Conservation (phyloP, 345 rosid genomes). For the Gossypium ekmanianum region DNA sequence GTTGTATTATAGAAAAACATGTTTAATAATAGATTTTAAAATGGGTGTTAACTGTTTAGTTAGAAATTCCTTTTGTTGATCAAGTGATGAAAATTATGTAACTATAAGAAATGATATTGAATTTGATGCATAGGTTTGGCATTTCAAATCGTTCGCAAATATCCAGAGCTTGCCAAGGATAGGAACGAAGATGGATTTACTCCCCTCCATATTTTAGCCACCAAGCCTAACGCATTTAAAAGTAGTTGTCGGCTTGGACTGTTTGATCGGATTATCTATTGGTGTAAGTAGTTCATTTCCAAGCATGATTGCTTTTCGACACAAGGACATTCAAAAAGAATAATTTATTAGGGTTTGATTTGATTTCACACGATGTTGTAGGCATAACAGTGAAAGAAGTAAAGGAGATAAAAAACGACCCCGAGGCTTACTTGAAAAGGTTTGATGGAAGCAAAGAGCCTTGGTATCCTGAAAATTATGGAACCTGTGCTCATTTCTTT, state of each 20-base stretch:
- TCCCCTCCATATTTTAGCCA: constrained; percentile 46
- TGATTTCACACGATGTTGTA: constrained; percentile 1
- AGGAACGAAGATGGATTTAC: constrained; percentile 26
- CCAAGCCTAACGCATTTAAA: constrained; percentile 33
- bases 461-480: constrained; percentile 28
- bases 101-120: neutral
- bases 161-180: constrained; percentile 19
- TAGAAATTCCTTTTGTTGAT: too few species aligned
- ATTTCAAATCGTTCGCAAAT: constrained; percentile 36
- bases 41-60: too few species aligned
- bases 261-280: constrained; percentile 28
- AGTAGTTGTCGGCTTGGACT: constrained; percentile 32
- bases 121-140: constrained; percentile 35
- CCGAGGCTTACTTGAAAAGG: neutral
- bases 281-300: constrained; percentile 25
- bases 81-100: too few species aligned
- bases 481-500: constrained; percentile 24
- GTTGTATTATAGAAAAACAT: too few species aligned
- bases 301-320: too few species aligned
- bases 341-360: too few species aligned
- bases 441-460: neutral
- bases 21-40: too few species aligned
- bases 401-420: neutral
- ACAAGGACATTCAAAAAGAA: too few species aligned
- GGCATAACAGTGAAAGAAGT: constrained; percentile 35